A percentile compares a stretch with the other conserved stretches of the same genome.
These are phyloP conservation scores for Cercospora citrullina DNA, from an alignment of 2,329 filamentous ascomycete genomes.

Conservation along the genomic window DNA sequence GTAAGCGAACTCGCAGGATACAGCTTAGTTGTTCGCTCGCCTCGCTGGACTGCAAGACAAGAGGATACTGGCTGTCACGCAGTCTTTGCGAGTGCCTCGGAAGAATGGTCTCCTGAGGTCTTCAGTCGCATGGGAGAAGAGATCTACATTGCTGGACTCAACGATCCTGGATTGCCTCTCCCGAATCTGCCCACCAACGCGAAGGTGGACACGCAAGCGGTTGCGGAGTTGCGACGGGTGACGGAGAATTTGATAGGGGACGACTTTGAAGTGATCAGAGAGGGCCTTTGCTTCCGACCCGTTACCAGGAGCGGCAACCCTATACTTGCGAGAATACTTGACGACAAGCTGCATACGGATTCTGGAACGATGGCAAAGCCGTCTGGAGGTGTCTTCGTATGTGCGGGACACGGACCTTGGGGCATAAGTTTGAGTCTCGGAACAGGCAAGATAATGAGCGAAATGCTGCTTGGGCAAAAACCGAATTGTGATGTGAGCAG, in stretches of 20 bases:
- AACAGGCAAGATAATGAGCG: slow-evolving; percentile 62
- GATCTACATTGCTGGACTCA: slow-evolving; percentile 73
- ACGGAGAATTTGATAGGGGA: slow-evolving; percentile 53
- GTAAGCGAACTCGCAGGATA: slow-evolving; percentile 68
- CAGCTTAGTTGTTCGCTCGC: slow-evolving; percentile 66
- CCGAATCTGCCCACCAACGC: slow-evolving; percentile 58
- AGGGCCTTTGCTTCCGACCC: slow-evolving; percentile 72
- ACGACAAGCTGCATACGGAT: slow-evolving; percentile 42
- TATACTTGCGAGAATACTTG: slow-evolving; percentile 60
- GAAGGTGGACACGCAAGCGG: slow-evolving; percentile 48
- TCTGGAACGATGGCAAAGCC: slow-evolving; percentile 55
- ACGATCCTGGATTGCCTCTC: slow-evolving; percentile 60
- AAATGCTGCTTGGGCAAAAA: slow-evolving; percentile 57
- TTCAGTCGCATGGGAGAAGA: slow-evolving; percentile 67
- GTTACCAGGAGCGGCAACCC: slow-evolving; percentile 65
- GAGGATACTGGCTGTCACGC: slow-evolving; percentile 60
- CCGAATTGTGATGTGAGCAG: slow-evolving; percentile 59
- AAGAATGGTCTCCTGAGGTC: slow-evolving; percentile 67
- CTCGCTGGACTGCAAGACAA: slow-evolving; percentile 53
- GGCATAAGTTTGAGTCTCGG: slow-evolving; percentile 95
- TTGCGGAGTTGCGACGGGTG: slow-evolving; percentile 53
- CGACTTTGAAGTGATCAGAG: slow-evolving; percentile 63
- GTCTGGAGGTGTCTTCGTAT: slow-evolving; percentile 70
- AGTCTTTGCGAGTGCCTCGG: slow-evolving; percentile 62
- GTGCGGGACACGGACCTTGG: slow-evolving; percentile 94